Evolutionary conservation across 805 yeast genomes (phyloP).

Genomic region (Lipomyces spencermartinsiae): DNA sequence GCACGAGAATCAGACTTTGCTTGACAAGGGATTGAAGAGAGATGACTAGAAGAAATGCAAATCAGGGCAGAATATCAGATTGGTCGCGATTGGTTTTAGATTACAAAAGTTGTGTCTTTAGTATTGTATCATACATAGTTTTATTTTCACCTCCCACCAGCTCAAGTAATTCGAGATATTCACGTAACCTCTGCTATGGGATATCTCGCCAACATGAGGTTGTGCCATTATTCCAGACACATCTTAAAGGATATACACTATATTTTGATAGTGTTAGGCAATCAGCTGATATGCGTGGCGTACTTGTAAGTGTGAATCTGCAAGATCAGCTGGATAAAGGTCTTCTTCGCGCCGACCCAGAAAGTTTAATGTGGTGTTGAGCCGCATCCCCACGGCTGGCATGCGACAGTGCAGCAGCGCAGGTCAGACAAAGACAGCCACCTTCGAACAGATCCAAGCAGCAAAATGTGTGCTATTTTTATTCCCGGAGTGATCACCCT

Average conservation of each 20-base stretch:
- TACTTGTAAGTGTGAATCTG: too few relatives aligned
- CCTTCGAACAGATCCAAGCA: background rate
- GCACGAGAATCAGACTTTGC: conserved; percentile 27
- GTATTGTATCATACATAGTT: background rate
- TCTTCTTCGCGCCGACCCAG: too few relatives aligned
- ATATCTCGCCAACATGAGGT: too few relatives aligned
- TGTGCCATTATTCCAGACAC: too few relatives aligned
- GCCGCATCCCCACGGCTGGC: background rate
- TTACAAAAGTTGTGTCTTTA: background rate
- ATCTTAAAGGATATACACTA: too few relatives aligned
- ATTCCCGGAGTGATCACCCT: background rate
- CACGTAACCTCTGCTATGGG: too few relatives aligned
- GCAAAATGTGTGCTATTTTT: background rate
- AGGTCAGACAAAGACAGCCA: background rate
- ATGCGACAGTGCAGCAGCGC: too few relatives aligned
- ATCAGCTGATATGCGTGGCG: too few relatives aligned
- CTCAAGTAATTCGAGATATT: too few relatives aligned
- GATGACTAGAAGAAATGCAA: conserved; percentile 17
- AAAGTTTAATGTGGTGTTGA: background rate
- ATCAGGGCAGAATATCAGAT: background rate
- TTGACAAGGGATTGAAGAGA: conserved; percentile 31
- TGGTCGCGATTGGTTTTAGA: background rate
- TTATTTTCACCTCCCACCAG: too few relatives aligned
- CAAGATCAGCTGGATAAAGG: too few relatives aligned
- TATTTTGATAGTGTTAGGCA: too few relatives aligned